Evolutionary conservation across 2,329 filamentous ascomycete species (phyloP).

Genomic region (Penicillium sp.): DNA sequence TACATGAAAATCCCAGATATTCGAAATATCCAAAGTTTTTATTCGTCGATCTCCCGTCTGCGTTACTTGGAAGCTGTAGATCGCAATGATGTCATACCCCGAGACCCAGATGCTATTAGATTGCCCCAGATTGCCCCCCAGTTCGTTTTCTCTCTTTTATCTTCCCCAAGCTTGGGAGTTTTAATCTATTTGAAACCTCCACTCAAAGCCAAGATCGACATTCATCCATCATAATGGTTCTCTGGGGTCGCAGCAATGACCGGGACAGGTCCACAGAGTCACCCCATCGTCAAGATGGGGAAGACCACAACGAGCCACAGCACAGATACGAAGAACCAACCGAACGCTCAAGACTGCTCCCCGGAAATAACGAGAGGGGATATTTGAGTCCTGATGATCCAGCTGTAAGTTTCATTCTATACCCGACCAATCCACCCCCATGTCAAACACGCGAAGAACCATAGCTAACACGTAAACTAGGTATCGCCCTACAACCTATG

Average conservation of each 20-base stretch:
- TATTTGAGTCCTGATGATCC: slow-evolving; percentile 25
- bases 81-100: slow-evolving; percentile 11
- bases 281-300: background rate
- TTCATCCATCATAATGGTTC: slow-evolving; percentile 11
- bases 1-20: background rate
- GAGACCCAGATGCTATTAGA: background rate
- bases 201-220: background rate
- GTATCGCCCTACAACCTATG: slow-evolving; percentile 92
- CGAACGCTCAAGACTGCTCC: slow-evolving; percentile 23
- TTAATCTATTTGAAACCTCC: background rate
- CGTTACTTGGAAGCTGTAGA: background rate
- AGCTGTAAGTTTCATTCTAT: slow-evolving; percentile 14
- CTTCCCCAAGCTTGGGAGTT: background rate
- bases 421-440: background rate
- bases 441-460: background rate
- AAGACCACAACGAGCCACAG: slow-evolving; percentile 3
- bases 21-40: too few species aligned
- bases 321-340: slow-evolving; percentile 26
- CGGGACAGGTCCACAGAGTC: background rate
- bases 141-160: background rate
- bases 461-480: slow-evolving; percentile 23
- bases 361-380: slow-evolving; percentile 8
- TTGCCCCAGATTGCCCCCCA: too few species aligned
- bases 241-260: slow-evolving; percentile 14
- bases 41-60: too few species aligned